Evolutionary conservation across 83 land plant genomes (phyloP).

Genomic region (Picea mariana): DNA sequence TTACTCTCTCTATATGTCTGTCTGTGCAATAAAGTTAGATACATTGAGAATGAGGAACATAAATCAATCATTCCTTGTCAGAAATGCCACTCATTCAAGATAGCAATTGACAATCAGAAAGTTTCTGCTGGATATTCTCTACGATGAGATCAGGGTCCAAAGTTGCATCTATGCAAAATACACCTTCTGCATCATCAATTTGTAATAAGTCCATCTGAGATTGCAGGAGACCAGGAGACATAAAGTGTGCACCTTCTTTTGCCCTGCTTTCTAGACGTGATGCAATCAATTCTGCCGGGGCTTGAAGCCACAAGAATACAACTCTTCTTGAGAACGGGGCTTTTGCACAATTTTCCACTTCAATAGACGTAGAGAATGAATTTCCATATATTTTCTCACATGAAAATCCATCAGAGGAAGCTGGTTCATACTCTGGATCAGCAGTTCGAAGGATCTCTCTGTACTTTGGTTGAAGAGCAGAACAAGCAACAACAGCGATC

Average conservation of each 20-base stretch:
- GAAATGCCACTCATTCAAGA: not conserved
- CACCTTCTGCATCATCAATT: constrained; percentile 60
- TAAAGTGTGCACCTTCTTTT: constrained; percentile 72
- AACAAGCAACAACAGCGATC: constrained; percentile 16
- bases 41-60: not conserved
- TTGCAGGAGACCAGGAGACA: constrained; percentile 67
- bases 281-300: constrained; percentile 48
- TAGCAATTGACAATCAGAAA: not conserved
- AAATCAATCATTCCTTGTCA: not conserved
- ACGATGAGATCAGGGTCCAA: constrained; percentile 42
- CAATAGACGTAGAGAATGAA: no score
- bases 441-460: no score
- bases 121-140: constrained; percentile 21
- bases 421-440: no score
- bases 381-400: no score
- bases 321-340: no score
- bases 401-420: no score
- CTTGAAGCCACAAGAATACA: constrained; percentile 47
- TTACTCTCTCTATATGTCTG: not conserved
- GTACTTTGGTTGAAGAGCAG: no score
- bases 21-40: not conserved
- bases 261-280: constrained; percentile 48
- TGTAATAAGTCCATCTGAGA: constrained; percentile 74
- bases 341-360: no score
- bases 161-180: constrained; percentile 58